Evolutionary conservation across 768 basidiomycete species (phyloP).

Genomic region (Mycena haematopus): DNA sequence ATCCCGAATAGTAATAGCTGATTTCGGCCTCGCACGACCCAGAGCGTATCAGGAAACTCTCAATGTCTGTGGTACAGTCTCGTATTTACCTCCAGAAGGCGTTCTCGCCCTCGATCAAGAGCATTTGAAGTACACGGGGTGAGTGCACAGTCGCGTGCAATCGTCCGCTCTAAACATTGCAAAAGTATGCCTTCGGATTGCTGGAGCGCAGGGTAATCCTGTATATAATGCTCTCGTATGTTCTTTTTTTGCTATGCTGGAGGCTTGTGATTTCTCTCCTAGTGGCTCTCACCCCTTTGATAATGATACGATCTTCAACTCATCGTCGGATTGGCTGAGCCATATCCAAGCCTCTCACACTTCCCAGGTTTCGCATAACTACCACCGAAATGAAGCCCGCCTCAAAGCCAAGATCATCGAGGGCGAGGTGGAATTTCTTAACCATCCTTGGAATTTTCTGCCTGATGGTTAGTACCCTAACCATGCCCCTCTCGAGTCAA

Average conservation of each 20-base stretch:
- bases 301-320: constrained; percentile 47
- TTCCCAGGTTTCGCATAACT: constrained; percentile 49
- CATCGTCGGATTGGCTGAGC: constrained; percentile 46
- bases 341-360: constrained; percentile 44
- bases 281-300: constrained; percentile 86
- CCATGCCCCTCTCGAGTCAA: constrained; percentile 1
- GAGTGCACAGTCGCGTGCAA: constrained; percentile 11
- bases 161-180: constrained; percentile 6
- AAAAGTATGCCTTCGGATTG: constrained; percentile 87
- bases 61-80: constrained; percentile 88
- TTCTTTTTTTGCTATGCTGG: constrained; percentile 26
- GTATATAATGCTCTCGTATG: constrained; percentile 85
- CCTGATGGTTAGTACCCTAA: constrained; percentile 57
- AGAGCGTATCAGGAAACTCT: constrained; percentile 82
- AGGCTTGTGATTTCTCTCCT: neutral
- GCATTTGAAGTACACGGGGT: constrained; percentile 71
- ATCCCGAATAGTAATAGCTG: constrained; percentile 84
- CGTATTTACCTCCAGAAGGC: constrained; percentile 87
- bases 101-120: constrained; percentile 80
- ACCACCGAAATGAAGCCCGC: constrained; percentile 57
- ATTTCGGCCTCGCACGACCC: constrained; percentile 84
- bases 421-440: constrained; percentile 62
- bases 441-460: constrained; percentile 59
- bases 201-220: constrained; percentile 87
- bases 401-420: constrained; percentile 76